These are phyloP conservation scores for Capronia americana DNA, from an alignment of 2,329 filamentous ascomycete species.

Conservation along the genomic window DNA sequence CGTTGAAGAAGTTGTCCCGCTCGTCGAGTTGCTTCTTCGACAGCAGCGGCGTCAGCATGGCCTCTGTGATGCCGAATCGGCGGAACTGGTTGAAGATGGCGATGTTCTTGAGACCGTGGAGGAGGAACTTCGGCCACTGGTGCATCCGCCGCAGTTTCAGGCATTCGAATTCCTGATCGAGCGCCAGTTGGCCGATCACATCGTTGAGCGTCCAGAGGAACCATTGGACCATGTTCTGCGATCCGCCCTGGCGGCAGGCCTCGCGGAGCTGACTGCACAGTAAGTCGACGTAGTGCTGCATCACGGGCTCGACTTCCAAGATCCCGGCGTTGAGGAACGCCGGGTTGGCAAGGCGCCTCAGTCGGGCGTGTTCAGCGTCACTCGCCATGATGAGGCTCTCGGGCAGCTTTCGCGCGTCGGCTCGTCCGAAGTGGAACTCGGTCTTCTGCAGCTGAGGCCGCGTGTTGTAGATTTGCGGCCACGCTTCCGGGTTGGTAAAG, in stretches of 20 bases:
- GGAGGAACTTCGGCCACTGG: slow-evolving; percentile 42
- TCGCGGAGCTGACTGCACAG: slow-evolving; percentile 25
- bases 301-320: slow-evolving; percentile 45
- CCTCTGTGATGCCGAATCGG: slow-evolving; percentile 21
- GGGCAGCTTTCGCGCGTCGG: slow-evolving; percentile 15
- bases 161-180: slow-evolving; percentile 45
- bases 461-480: slow-evolving; percentile 44
- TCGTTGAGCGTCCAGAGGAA: slow-evolving; percentile 56
- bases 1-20: slow-evolving; percentile 26
- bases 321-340: slow-evolving; percentile 53
- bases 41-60: slow-evolving; percentile 22
- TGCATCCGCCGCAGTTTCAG: slow-evolving; percentile 42
- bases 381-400: slow-evolving; percentile 28
- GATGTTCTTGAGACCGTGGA: slow-evolving; percentile 42
- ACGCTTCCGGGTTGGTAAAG: slow-evolving; percentile 41
- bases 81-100: slow-evolving; percentile 30
- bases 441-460: slow-evolving; percentile 34
- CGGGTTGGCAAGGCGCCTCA: slow-evolving; percentile 46
- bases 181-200: slow-evolving; percentile 44
- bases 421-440: slow-evolving; percentile 20
- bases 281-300: slow-evolving; percentile 30
- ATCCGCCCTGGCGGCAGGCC: slow-evolving; percentile 4
- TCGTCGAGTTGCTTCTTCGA: slow-evolving; percentile 22
- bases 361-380: slow-evolving; percentile 39
- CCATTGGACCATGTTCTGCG: slow-evolving; percentile 31